These are phyloP conservation scores for Meyerozyma carpophila DNA, from an alignment of 1,139 yeast species.

Conservation along the genomic window DNA sequence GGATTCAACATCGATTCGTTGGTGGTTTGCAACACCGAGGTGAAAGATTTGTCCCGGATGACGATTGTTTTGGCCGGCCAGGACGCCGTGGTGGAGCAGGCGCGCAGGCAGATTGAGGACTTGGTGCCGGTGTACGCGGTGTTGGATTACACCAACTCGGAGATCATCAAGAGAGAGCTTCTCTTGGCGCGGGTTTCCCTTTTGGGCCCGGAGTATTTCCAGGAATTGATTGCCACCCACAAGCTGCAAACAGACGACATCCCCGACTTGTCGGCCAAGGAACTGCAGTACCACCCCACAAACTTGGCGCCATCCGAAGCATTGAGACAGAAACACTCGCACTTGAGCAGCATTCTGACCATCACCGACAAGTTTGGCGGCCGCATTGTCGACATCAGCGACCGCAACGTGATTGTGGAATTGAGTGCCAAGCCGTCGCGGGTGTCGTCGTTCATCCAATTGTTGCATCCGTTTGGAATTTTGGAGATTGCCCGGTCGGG, in stretches of 20 bases:
- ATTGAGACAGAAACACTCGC: constrained; percentile 87
- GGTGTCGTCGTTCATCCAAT: constrained; percentile 76
- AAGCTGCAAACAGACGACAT: constrained; percentile 42
- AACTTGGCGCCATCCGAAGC: constrained; percentile 90
- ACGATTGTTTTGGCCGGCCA: constrained; percentile 92
- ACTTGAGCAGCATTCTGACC: constrained; percentile 76
- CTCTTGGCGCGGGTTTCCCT: constrained; percentile 86
- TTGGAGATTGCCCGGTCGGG: constrained; percentile 96
- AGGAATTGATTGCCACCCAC: constrained; percentile 88
- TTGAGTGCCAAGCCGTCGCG: constrained; percentile 91
- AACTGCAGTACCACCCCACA: constrained; percentile 73
- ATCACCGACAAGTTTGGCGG: constrained; percentile 89
- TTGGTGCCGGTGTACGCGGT: constrained; percentile 98
- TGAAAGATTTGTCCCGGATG: constrained; percentile 92
- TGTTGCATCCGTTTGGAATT: constrained; percentile 92
- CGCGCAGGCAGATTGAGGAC: constrained; percentile 97
- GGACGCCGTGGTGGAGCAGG: constrained; percentile 95
- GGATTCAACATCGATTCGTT: constrained; percentile 97
- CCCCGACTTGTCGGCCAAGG: constrained; percentile 47
- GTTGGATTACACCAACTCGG: constrained; percentile 85
- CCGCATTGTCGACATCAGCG: constrained; percentile 84
- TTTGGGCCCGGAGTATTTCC: constrained; percentile 95
- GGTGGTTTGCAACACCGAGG: constrained; percentile 96
- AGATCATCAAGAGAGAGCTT: constrained; percentile 86
- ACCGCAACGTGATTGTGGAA: constrained; percentile 91